These are phyloP conservation scores for Capsella rubella DNA, from an alignment of 441 rosid species.

Conservation along the genomic window DNA sequence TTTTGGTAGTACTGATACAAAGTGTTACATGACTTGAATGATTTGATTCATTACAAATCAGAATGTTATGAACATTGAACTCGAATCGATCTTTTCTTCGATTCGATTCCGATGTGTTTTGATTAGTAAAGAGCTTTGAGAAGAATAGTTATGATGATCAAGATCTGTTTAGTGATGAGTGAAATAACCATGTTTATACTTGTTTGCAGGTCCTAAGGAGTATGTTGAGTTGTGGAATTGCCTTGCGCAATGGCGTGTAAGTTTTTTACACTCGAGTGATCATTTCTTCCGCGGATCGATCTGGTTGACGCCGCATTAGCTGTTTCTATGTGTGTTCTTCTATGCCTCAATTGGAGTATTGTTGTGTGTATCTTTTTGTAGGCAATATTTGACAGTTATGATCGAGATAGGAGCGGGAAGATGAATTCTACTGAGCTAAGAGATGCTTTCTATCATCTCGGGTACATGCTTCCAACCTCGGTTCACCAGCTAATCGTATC, in stretches of 20 bases:
- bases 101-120: not conserved
- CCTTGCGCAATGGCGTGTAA: conserved; percentile 77
- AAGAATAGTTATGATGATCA: not conserved
- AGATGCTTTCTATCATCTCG: conserved; percentile 70
- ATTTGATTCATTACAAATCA: not conserved
- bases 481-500: conserved; percentile 62
- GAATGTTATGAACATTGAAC: not conserved
- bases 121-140: not conserved
- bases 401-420: conserved; percentile 72
- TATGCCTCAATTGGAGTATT: not conserved
- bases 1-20: not conserved
- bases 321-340: no score
- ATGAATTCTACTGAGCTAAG: conserved; percentile 61
- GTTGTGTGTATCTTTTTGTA: conserved; percentile 16
- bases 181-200: not conserved
- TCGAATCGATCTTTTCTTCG: not conserved
- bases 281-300: not conserved
- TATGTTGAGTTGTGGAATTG: conserved; percentile 71
- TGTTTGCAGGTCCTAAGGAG: conserved; percentile 59
- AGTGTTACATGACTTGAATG: not conserved
- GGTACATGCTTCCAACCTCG: conserved; percentile 67
- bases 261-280: not conserved
- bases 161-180: not conserved
- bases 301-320: not conserved
- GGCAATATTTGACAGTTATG: conserved; percentile 71